Base-by-base conservation (phyloP, 176 grass and related monocot genomes). In the Avena eriantha region DNA sequence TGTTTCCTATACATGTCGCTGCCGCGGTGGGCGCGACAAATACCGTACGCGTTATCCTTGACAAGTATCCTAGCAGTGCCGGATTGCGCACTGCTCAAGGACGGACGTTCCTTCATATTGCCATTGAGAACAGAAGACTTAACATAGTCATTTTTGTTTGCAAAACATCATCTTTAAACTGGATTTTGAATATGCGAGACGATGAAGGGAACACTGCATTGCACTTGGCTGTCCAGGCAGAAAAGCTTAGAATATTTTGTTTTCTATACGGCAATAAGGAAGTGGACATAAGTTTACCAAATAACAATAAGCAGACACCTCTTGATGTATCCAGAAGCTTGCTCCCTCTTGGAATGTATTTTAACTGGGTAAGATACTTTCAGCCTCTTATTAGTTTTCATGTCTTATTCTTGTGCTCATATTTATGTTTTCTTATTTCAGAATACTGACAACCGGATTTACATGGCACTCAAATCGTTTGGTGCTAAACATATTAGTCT, bases 201-300 rank as follows among this genome's bases (percentile, higher is more conserved):
- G 34, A 12, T 50, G 73, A 89, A 19, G 87, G 81, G 54, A 84
- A 89, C 24, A 89, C 60, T 23, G 80, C 87, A 22, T 10, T 89
- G 6, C 80, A 89, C 26, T 29, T 64, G 2, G 60, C 60, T 5
- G 23, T 64, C 4, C 23, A 2, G 60, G 10, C 23, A 13, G 0
- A 2, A 4, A 5, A 4, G 23, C 23, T 29, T 64, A 0, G 1
- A 1, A 64, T 2, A 0, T 64, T 64, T 14, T 12, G 11, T 64
- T 29, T 1, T 29, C 0, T 64, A 1, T 64, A 1, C 3, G 22
- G 1, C 0, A 26, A 5, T 2, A 64, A 5, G 23, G 0, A 26
- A 14, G 60, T 64, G 23, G 0, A 64, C 4, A 13, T 64, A 13
- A 1, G 10, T 61, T 0, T 61, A 24, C 3, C 58, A 61, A 61